A percentile compares a stretch with the other conserved stretches of the same genome.
Evolutionary conservation across 306 rosid genomes (phyloP).

Genomic region (Lithocarpus polystachyus): DNA sequence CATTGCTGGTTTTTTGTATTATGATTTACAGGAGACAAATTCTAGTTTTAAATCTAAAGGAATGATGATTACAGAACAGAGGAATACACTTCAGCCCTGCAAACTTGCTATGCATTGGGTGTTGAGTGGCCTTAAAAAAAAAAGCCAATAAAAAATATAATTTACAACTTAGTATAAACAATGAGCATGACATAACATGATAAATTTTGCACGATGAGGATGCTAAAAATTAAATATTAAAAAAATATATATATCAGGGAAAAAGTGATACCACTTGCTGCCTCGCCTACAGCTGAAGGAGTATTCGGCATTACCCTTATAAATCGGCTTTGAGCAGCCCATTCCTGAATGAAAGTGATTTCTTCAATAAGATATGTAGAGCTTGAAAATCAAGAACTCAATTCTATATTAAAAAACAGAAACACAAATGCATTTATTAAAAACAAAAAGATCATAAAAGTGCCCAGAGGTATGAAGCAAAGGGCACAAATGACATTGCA

Average conservation of each 20-base stretch:
- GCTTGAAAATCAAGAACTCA: background rate
- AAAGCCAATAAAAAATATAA: background rate
- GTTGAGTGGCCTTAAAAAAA: background rate
- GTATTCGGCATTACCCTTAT: slow-evolving; percentile 83
- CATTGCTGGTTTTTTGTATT: background rate
- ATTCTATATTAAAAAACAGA: background rate
- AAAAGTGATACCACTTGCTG: slow-evolving; percentile 64
- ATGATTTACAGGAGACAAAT: background rate
- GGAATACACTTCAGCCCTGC: background rate
- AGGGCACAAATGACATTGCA: background rate
- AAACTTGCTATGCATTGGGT: background rate
- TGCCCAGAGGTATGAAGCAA: background rate
- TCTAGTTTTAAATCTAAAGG: background rate
- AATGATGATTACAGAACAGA: background rate
- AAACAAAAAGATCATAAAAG: background rate
- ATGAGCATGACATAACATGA: background rate
- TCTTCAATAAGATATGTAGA: background rate
- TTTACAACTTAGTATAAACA: background rate
- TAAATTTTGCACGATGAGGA: background rate
- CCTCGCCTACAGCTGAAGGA: slow-evolving; percentile 73
- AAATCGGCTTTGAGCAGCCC: slow-evolving; percentile 72
- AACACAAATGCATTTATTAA: background rate
- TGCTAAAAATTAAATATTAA: background rate
- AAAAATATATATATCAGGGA: background rate
- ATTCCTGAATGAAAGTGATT: slow-evolving; percentile 49